phyloP scores from a whole-genome alignment of 225 moss, liverwort and hornwort species.

The Pseudisothecium myosuroides region DNA sequence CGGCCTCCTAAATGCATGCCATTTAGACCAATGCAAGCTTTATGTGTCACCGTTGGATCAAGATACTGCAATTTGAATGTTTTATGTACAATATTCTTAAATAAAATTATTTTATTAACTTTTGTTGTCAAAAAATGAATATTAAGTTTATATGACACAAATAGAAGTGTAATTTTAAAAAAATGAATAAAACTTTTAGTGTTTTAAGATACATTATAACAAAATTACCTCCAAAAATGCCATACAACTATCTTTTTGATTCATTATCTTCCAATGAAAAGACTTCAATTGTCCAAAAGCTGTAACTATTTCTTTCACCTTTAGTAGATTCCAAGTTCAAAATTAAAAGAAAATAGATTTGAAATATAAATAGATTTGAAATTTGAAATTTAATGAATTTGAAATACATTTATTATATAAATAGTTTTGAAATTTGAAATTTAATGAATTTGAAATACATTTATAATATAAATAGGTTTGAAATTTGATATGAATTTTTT shows the following conservation, averaged over 20 bases:
- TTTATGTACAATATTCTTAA: neutral
- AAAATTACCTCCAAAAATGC: slow-evolving; percentile 59
- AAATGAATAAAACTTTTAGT: accelerated
- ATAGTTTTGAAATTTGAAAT: neutral
- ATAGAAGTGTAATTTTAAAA: neutral
- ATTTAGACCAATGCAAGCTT: slow-evolving; percentile 73
- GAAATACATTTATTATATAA: neutral
- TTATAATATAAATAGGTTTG: neutral
- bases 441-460: neutral
- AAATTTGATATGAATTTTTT: neutral
- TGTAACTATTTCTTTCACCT: slow-evolving; percentile 82
- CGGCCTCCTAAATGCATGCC: slow-evolving; percentile 68
- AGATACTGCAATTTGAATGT: slow-evolving; percentile 39
- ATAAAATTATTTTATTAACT: neutral
- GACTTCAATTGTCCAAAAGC: slow-evolving; percentile 90
- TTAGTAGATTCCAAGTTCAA: neutral
- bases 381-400: neutral
- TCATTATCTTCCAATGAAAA: slow-evolving; percentile 67
- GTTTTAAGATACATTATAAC: neutral
- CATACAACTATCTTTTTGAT: slow-evolving; percentile 15
- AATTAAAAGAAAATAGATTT: neutral
- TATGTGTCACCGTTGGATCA: slow-evolving; percentile 46
- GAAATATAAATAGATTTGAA: too few species aligned
- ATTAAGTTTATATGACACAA: neutral
- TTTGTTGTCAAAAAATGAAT: too few species aligned